These are phyloP conservation scores for Streptanthus diversifolius DNA, from an alignment of 345 rosid species.

Conservation along the genomic window DNA sequence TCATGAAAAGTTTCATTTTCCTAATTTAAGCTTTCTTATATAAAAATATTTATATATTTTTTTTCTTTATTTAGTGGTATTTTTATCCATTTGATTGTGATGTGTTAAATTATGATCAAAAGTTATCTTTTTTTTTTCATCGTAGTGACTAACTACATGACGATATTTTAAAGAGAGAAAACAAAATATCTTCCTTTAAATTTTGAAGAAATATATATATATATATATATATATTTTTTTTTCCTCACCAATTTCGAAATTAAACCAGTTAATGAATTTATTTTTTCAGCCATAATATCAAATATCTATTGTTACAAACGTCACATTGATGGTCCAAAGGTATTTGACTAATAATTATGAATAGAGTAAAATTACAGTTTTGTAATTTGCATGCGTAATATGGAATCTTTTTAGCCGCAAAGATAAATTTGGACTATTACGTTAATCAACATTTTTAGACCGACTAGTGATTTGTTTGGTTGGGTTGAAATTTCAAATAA, in stretches of 20 bases:
- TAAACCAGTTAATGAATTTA: background rate
- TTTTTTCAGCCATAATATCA: background rate
- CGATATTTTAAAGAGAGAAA: background rate
- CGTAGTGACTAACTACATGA: no score
- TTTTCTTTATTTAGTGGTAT: background rate
- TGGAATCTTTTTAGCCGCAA: conserved; percentile 15
- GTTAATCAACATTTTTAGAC: conserved; percentile 19
- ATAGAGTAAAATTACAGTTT: background rate
- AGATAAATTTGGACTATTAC: conserved; percentile 16
- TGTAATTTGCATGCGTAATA: conserved; percentile 28
- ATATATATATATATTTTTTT: no score
- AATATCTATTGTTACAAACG: background rate
- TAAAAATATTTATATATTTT: background rate
- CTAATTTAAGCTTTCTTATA: background rate
- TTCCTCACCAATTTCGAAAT: background rate
- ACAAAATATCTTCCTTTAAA: background rate
- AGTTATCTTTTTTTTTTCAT: no score
- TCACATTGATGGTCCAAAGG: background rate
- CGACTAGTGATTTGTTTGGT: conserved; percentile 19
- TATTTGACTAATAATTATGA: background rate
- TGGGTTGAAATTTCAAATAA: conserved; percentile 4
- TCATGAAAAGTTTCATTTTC: background rate
- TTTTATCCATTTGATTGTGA: background rate
- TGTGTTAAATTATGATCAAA: background rate
- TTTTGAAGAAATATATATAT: background rate